Evolutionary conservation across 116 monocot genomes (phyloP), one percentile per base, ranked within the genome.

Genomic region (Iris pallida): DNA sequence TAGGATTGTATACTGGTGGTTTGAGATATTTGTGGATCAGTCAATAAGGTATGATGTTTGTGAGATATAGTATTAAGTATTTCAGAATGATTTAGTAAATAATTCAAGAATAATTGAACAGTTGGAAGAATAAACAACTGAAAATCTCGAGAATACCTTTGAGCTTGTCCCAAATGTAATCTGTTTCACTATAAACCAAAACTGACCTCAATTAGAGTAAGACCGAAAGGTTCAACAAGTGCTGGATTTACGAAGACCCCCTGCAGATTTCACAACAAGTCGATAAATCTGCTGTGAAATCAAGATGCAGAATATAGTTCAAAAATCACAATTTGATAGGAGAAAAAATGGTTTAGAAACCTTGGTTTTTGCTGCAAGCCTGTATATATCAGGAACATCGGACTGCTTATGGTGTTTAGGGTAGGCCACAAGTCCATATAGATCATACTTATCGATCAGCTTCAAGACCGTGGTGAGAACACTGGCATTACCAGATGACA

Each of bases 211-310:
- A 87, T 87, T 55, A 87, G 71, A 57, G 87, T 87, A 42, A 87
- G 87, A 30, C 87, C 87, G 55, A 87, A 87, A 20, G 87, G 87
- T 53, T 83, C 87, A n/a, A 83, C 76, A 1, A 83, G 69, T 71
- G 87, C 87, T 64, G 80, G 83, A 80, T 87, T 87, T 44, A 87
- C 78, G 64, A 87, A 87, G 49, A 87, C 83, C 18, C 87, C 87
- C 87, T 87, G 77, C 41, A 30, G 75, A 30, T 44, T 8, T 14
- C 2, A 61, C 45, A 10, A 47, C 19, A 18, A 63, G 61, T 57
- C 30, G 3, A 30, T 30, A 30, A 30, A 59, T 54, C 52, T 9
- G 14, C 6, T 13, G 45, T 3, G 7, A 59, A 66, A 4, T 65
- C 1, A 53, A 17, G 6, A 30, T 30, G 30, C 30, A 30, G 30